Percentiles rank a stretch among this genome's conserved stretches.
Conservation (phyloP, 2,329 filamentous ascomycete species). For the Aureobasidium uvarum region DNA sequence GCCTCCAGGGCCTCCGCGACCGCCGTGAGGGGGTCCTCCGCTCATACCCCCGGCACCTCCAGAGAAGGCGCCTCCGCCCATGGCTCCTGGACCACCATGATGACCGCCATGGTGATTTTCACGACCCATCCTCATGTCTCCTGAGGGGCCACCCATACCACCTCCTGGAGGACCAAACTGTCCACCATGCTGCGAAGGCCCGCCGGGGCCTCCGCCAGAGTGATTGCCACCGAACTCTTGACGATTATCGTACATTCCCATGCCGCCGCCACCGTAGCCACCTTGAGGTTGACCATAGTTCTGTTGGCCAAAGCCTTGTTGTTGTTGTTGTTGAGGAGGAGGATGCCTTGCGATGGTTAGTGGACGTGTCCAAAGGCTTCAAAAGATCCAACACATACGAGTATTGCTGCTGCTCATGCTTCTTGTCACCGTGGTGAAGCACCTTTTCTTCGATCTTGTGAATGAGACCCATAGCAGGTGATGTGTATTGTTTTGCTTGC, state of each 20-base stretch:
- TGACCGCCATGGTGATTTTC: constrained; percentile 8
- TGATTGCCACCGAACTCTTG: constrained; percentile 13
- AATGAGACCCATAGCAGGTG: constrained; percentile 22
- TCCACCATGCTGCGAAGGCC: background rate
- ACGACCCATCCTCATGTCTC: constrained; percentile 5
- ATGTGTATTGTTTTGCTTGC: background rate
- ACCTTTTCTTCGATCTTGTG: constrained; percentile 25
- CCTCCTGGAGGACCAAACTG: constrained; percentile 5
- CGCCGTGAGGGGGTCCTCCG: background rate
- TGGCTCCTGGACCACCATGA: background rate
- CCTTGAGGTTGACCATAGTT: constrained; percentile 6
- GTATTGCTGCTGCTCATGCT: constrained; percentile 10
- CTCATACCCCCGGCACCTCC: background rate
- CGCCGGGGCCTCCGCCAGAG: background rate
- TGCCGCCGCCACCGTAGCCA: constrained; percentile 12
- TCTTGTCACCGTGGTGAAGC: constrained; percentile 23
- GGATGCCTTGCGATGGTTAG: background rate
- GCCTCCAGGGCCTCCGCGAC: constrained; percentile 12
- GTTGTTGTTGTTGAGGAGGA: constrained; percentile 2
- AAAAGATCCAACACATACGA: background rate
- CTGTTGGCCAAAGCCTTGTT: constrained; percentile 8
- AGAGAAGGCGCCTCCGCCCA: background rate
- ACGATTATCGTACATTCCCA: constrained; percentile 5
- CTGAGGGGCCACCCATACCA: background rate
- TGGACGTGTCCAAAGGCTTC: background rate